Base-by-base conservation (phyloP, 1,284 basidiomycete genomes). In the Meripilus lineatus region DNA sequence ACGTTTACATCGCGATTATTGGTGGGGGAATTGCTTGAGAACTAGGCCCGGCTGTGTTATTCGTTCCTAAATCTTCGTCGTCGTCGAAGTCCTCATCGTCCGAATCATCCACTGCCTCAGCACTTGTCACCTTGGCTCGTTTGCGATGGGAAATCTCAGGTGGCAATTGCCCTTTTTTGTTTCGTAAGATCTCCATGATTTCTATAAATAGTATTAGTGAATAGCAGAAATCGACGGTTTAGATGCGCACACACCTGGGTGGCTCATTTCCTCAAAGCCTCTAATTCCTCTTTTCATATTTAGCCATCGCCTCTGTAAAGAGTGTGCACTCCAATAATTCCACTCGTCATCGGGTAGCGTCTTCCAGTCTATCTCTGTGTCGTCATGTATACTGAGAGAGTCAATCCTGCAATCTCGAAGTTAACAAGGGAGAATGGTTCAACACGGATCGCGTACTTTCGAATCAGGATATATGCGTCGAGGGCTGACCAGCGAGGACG, bases 341-440 rank as follows among this genome's bases (percentile, higher is more conserved):
- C 87, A 89, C 46, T 81, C 71, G 20, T 77, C 58, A 58, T 90
- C 86, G 2, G 74, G 66, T 18, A 89, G 67, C 14, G 71, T 71
- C 59, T 87, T 89, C 87, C 88, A 90, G 54, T 88, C 82, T 42
- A 90, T 84, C 56, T 89, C 87, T n/a, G 76, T 84, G 53, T 90
- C 87, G 55, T 90, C 83, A 40, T 74, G 70, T 30, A 89, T 81
- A 46, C 81, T 74, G 39, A 89, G 62, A 0, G 84, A 79, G 52
- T 83, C 82, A 36, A 90, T 68, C 59, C 87, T 90, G 30, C 32
- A 41, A 38, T 20, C 34, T n/a, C 24, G 49, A 11, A 1, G 18
- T 36, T 5, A 32, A 42, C 45, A 47, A 47, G 28, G 20, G 17
- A 33, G 25, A 22, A 25, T 20, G 15, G 30, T 7, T 11, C 4